Conservation (phyloP, 2,329 filamentous ascomycete genomes). For the Coniochaeta hoffmannii region DNA sequence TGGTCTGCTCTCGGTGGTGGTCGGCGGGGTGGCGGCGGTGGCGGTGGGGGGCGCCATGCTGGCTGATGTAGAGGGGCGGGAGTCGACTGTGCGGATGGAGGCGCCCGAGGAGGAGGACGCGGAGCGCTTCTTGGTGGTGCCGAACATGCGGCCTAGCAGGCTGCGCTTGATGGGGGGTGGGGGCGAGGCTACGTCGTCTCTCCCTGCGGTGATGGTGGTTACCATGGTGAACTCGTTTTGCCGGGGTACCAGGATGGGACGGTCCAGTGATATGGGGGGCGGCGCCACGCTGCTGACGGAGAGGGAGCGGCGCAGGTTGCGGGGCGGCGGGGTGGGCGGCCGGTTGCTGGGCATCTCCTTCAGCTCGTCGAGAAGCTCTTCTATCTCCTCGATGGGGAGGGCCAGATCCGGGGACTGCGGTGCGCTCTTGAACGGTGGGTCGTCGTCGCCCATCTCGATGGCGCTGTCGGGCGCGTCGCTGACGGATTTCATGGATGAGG, state of each 20-base stretch:
- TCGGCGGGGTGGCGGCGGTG: not conserved
- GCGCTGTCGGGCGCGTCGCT: slow-evolving; percentile 32
- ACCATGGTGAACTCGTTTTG: not conserved
- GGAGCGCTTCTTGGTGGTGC: slow-evolving; percentile 1
- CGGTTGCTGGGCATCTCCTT: slow-evolving; percentile 14
- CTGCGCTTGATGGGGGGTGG: not conserved
- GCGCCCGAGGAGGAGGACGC: not conserved
- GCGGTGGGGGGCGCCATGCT: not conserved
- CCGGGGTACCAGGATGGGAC: slow-evolving; percentile 5
- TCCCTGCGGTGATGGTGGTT: not conserved
- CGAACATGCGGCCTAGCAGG: slow-evolving; percentile 1
- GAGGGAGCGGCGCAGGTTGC: slow-evolving; percentile 1
- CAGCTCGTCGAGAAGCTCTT: slow-evolving; percentile 22
- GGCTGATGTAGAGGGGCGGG: not conserved
- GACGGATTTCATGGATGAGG: slow-evolving; percentile 17
- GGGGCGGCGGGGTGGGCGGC: slow-evolving; percentile 20
- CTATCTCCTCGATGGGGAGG: slow-evolving; percentile 21
- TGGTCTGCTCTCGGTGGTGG: not conserved
- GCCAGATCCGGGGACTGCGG: slow-evolving; percentile 12
- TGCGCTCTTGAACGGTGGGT: slow-evolving; percentile 14
- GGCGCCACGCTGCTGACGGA: not conserved
- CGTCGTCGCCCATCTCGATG: slow-evolving; percentile 28
- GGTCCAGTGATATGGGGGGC: not conserved
- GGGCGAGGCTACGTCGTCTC: not conserved
- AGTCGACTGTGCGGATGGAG: not conserved